phyloP scores from a whole-genome alignment of 1,284 basidiomycete genomes.

The Irpex sp. region DNA sequence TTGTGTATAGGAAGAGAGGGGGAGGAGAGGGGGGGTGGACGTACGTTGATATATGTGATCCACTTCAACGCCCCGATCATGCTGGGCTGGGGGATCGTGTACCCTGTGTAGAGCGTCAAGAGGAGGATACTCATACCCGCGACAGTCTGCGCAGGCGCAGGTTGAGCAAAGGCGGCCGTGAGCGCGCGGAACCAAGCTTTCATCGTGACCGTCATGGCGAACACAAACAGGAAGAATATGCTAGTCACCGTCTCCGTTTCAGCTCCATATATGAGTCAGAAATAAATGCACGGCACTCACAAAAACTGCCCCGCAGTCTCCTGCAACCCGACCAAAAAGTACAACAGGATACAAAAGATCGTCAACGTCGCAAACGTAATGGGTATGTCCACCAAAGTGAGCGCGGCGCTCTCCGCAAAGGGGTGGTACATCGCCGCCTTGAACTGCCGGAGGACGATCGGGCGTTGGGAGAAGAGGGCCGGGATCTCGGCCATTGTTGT shows the following conservation, averaged over 20 bases:
- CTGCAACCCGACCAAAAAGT: constrained; percentile 63
- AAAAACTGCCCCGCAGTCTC: constrained; percentile 55
- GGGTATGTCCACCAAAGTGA: constrained; percentile 70
- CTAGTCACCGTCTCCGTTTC: too few relatives aligned
- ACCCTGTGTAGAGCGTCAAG: constrained; percentile 47
- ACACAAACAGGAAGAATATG: constrained; percentile 50
- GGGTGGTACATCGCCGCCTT: constrained; percentile 64
- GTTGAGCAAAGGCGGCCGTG: constrained; percentile 48
- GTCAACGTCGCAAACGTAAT: constrained; percentile 51
- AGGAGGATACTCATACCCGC: constrained; percentile 51
- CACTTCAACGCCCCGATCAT: constrained; percentile 66
- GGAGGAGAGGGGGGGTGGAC: constrained; percentile 18
- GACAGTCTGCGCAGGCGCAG: constrained; percentile 56
- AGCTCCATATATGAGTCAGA: too few relatives aligned
- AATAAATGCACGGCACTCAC: too few relatives aligned
- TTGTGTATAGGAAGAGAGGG: not conserved
- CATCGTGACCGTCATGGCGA: constrained; percentile 52
- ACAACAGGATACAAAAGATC: constrained; percentile 57
- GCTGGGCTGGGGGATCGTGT: constrained; percentile 44
- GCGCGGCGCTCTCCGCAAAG: constrained; percentile 62
- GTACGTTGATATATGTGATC: constrained; percentile 60
- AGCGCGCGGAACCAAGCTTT: constrained; percentile 59
- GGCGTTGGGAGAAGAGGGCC: constrained; percentile 66
- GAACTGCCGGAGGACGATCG: constrained; percentile 63
- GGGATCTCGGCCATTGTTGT: constrained; percentile 73